phyloP scores from a whole-genome alignment of 2,329 filamentous ascomycete species.

The Fragosphaeria purpurea region DNA sequence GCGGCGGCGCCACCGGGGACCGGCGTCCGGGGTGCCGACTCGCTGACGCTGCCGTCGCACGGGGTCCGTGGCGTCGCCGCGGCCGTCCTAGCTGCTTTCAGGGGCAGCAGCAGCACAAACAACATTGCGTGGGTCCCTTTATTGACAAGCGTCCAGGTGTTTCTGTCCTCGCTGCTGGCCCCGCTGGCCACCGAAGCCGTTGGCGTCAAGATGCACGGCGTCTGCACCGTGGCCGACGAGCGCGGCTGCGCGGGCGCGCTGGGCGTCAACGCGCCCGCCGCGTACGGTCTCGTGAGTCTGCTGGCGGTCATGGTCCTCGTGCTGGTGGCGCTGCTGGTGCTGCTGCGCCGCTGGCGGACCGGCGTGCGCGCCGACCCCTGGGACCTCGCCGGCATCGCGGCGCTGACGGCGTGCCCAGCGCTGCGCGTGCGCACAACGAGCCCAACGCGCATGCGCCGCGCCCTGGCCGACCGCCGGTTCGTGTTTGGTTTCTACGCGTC shows the following conservation, averaged over 20 bases:
- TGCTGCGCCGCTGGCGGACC: conserved; percentile 25
- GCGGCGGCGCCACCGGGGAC: conserved; percentile 19
- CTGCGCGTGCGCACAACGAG: conserved; percentile 15
- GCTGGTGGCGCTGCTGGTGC: conserved; percentile 17
- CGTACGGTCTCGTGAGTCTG: conserved; percentile 23
- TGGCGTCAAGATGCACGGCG: conserved; percentile 26
- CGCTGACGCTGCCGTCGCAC: conserved; percentile 31
- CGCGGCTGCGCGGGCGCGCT: conserved; percentile 24
- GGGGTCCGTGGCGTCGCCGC: conserved; percentile 19
- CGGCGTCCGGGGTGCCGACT: conserved; percentile 30
- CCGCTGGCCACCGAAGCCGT: conserved; percentile 32
- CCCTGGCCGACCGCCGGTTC: conserved; percentile 17
- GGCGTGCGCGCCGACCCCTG: conserved; percentile 31
- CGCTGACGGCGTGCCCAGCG: conserved; percentile 21
- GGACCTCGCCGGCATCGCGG: conserved; percentile 27
- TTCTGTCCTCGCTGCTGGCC: conserved; percentile 23
- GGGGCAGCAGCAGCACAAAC: too few relatives aligned
- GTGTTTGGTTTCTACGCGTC: conserved; percentile 21
- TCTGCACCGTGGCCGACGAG: conserved; percentile 20
- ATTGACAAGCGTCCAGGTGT: conserved; percentile 26
- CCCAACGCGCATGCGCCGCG: conserved; percentile 13
- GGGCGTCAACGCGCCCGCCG: conserved; percentile 22
- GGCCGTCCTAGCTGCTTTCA: conserved; percentile 25
- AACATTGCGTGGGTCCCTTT: conserved; percentile 27
- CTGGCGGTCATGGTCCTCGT: conserved; percentile 22